These are phyloP conservation scores for Penicillium concentricum DNA, from an alignment of 2,329 filamentous ascomycete genomes.

Conservation along the genomic window DNA sequence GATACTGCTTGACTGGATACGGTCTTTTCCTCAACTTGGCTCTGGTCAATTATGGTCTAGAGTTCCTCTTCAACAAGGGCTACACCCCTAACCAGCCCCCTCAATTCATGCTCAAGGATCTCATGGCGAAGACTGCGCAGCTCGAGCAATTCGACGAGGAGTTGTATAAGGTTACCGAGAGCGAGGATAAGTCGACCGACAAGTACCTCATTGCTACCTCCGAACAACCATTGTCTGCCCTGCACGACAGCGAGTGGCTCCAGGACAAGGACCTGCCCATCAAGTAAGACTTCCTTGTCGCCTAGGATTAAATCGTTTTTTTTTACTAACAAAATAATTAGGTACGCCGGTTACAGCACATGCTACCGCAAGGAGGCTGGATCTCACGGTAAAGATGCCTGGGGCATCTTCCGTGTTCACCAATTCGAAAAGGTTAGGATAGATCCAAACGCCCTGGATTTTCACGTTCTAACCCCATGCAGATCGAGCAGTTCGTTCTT, in stretches of 20 bases:
- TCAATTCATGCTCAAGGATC: conserved; percentile 90
- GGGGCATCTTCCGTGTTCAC: conserved; percentile 97
- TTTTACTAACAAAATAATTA: conserved; percentile 22
- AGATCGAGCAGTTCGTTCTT: conserved; percentile 75
- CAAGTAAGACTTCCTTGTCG: conserved; percentile 56
- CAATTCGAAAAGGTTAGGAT: conserved; percentile 82
- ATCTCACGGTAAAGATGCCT: conserved; percentile 86
- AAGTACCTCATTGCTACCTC: conserved; percentile 82
- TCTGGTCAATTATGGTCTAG: conserved; percentile 89
- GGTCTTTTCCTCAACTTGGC: conserved; percentile 91
- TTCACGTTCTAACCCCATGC: conserved; percentile 3
- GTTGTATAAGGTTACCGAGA: conserved; percentile 88
- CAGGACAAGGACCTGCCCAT: conserved; percentile 80
- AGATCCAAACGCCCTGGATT: background rate
- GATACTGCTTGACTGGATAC: conserved; percentile 88
- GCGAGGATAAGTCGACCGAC: conserved; percentile 81
- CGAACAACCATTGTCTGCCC: conserved; percentile 90
- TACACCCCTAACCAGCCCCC: conserved; percentile 83
- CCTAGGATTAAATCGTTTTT: background rate
- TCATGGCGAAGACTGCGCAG: conserved; percentile 98
- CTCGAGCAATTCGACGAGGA: conserved; percentile 97
- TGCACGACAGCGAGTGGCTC: conserved; percentile 94
- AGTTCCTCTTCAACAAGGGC: conserved; percentile 78
- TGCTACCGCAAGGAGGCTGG: conserved; percentile 97
- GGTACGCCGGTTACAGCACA: conserved; percentile 83